Evolutionary conservation across 192 early-diverging fungal genomes (phyloP).

Genomic region (Rhizoclosmatium globosum): DNA sequence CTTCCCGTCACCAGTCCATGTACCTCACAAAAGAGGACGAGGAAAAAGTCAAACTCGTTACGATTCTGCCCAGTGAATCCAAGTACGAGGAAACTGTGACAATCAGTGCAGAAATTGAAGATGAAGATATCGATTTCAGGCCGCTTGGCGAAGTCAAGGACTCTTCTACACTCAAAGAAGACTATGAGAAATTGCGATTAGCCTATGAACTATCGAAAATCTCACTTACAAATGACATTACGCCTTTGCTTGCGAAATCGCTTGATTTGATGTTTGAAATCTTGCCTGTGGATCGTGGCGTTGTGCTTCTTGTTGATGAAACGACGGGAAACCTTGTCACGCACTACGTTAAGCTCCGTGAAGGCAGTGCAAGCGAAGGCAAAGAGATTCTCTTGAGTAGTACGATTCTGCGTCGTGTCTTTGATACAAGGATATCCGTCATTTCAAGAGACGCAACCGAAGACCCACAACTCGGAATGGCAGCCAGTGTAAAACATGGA

Average conservation of each 20-base stretch:
- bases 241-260: constrained; percentile 52
- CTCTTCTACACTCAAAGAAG: constrained; percentile 52
- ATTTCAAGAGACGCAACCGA: constrained; percentile 60
- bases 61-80: constrained; percentile 59
- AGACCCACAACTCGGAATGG: constrained; percentile 58
- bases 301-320: constrained; percentile 59
- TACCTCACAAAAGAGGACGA: constrained; percentile 31
- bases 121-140: constrained; percentile 47
- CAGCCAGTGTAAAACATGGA: constrained; percentile 54
- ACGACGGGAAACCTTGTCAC: constrained; percentile 52
- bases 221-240: constrained; percentile 53
- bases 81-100: constrained; percentile 61
- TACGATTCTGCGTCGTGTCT: constrained; percentile 60
- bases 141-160: constrained; percentile 47
- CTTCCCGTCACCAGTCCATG: constrained; percentile 17
- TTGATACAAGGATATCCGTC: constrained; percentile 53
- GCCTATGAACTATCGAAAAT: constrained; percentile 63
- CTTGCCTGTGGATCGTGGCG: constrained; percentile 61
- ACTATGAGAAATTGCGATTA: constrained; percentile 65
- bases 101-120: constrained; percentile 54
- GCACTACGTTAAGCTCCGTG: constrained; percentile 59
- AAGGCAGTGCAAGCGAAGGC: constrained; percentile 51
- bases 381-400: constrained; percentile 57
- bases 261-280: constrained; percentile 66
- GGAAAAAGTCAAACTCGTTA: constrained; percentile 61